Evolutionary conservation across 139 green algal species (phyloP), one percentile per base, ranked within the genome.

Genomic region (Dunaliella primolecta): DNA sequence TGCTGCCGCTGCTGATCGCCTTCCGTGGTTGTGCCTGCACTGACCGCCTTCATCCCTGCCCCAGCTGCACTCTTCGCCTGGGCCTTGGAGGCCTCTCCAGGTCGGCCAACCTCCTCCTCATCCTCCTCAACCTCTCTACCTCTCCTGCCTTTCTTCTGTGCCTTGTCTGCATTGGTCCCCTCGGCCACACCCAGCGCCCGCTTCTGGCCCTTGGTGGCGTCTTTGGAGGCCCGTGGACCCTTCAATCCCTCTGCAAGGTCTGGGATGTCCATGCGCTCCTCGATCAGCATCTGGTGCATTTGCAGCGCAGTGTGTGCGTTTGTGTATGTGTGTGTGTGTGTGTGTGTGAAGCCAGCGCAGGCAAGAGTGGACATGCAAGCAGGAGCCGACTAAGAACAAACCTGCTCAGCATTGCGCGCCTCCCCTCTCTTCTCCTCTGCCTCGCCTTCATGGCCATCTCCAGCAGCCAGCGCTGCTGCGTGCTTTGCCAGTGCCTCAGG

Each of bases 371-470:
- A n/a, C n/a, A n/a, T n/a, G n/a, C n/a, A n/a, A n/a, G n/a, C n/a
- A n/a, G n/a, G n/a, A n/a, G n/a, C n/a, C n/a, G n/a, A n/a, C n/a
- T n/a, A n/a, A n/a, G n/a, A n/a, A n/a, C 46, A 15, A 7, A 64
- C 46, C 46, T 64, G 46, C 46, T 64, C 46, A 64, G 46, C 46
- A 15, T 64, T 64, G 46, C 46, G 46, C 15, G 46, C 15, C n/a
- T n/a, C n/a, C n/a, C 46, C 32, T 0, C 74, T 74, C 0, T 80
- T 82, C 30, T 83, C 78, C 2, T 71, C 77, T 27, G 77, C 81
- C 27, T 86, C 87, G 0, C 77, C 81, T 1, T 82, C 81, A 33
- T 83, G 81, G n/a, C 36, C 87, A 2, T 74, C 83, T 15, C 74
- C 7, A 36, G 35, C 46, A 64, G 77, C 77, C 30, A 21, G 21